Evolutionary conservation across 1,139 yeast species (phyloP).

Genomic region (Yamadazyma friedrichii): DNA sequence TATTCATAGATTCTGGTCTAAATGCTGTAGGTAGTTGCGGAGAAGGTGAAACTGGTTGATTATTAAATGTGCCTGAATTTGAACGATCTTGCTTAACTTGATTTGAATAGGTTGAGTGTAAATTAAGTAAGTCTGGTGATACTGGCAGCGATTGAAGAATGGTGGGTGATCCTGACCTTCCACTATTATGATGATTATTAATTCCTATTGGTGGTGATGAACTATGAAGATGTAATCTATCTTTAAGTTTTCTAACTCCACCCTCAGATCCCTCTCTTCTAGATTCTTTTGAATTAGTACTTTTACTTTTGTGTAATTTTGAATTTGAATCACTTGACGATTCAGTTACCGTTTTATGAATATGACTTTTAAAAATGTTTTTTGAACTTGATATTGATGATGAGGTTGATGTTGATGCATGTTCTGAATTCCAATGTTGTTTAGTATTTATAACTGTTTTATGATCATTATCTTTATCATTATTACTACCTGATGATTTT

Average conservation of each 20-base stretch:
- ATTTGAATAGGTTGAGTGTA: slow-evolving; percentile 29
- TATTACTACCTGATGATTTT: slow-evolving; percentile 3
- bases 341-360: slow-evolving; percentile 3
- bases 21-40: slow-evolving; percentile 11
- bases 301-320: slow-evolving; percentile 12
- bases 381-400: slow-evolving; percentile 5
- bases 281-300: slow-evolving; percentile 12
- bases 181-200: not conserved
- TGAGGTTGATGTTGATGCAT: slow-evolving; percentile 8
- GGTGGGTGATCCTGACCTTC: not conserved
- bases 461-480: not conserved
- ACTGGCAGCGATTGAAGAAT: slow-evolving; percentile 8
- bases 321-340: slow-evolving; percentile 10
- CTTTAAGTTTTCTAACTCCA: slow-evolving; percentile 4
- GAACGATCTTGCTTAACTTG: slow-evolving; percentile 36
- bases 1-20: slow-evolving; percentile 4
- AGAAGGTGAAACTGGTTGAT: slow-evolving; percentile 27
- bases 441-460: slow-evolving; percentile 12
- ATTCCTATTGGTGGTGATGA: not conserved
- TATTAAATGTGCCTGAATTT: slow-evolving; percentile 22
- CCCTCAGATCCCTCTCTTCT: slow-evolving; percentile 4
- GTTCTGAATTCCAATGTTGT: not conserved
- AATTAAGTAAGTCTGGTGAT: slow-evolving; percentile 17
- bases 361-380: not conserved
- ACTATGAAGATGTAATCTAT: slow-evolving; percentile 1